Percentiles rank a stretch among this genome's conserved stretches.
phyloP scores from a whole-genome alignment of 192 early-diverging fungal species.

The Coemansia sp. region DNA sequence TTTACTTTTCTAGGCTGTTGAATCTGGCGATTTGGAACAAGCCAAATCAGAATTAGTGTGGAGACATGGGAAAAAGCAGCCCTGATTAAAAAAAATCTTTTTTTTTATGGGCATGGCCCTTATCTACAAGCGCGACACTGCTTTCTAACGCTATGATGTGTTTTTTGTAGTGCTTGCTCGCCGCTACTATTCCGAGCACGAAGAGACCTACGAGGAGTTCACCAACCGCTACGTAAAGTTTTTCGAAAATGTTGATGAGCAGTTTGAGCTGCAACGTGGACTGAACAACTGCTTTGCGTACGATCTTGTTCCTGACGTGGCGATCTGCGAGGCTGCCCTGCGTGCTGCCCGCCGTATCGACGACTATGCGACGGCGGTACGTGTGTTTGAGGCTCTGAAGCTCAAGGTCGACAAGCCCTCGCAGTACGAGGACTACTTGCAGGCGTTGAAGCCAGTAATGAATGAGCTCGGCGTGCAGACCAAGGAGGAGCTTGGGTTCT shows the following conservation, averaged over 20 bases:
- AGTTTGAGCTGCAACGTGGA: slow-evolving; percentile 96
- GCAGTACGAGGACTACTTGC: slow-evolving; percentile 88
- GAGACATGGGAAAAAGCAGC: background rate
- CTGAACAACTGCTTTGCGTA: slow-evolving; percentile 97
- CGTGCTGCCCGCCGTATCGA: slow-evolving; percentile 91
- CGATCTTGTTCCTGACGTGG: slow-evolving; percentile 89
- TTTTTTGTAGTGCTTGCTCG: slow-evolving; percentile 42
- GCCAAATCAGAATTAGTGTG: background rate
- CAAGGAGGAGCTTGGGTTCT: slow-evolving; percentile 84
- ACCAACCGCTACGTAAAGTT: slow-evolving; percentile 77
- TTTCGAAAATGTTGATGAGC: slow-evolving; percentile 85
- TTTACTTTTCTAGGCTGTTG: background rate
- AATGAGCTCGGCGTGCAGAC: slow-evolving; percentile 85
- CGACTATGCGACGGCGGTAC: slow-evolving; percentile 88
- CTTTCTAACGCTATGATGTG: too few species aligned
- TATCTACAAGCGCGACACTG: too few species aligned
- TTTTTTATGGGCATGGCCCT: too few species aligned
- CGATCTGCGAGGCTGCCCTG: slow-evolving; percentile 85
- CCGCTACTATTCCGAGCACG: slow-evolving; percentile 70
- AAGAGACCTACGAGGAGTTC: slow-evolving; percentile 76
- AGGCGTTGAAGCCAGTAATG: slow-evolving; percentile 82
- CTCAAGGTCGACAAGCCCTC: slow-evolving; percentile 80
- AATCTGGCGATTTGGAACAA: slow-evolving; percentile 1
- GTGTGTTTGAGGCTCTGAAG: slow-evolving; percentile 93
- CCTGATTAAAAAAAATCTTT: background rate